Evolutionary conservation across 2,329 filamentous ascomycete genomes (phyloP).

Genomic region (Davidsoniella australis): DNA sequence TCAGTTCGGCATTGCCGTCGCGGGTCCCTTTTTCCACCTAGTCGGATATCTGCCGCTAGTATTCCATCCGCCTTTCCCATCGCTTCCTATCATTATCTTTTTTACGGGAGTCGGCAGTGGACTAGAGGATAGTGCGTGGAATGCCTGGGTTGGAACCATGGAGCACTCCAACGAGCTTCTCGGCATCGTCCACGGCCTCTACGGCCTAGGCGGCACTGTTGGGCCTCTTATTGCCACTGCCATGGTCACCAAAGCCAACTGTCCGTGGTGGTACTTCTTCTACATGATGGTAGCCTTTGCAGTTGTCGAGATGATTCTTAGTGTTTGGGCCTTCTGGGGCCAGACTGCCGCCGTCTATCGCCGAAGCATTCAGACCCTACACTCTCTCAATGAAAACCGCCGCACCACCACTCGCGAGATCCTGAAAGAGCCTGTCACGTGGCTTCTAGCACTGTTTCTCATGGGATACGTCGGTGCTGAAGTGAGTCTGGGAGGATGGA

Average conservation of each 20-base stretch:
- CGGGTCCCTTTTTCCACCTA: constrained; percentile 46
- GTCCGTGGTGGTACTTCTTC: constrained; percentile 59
- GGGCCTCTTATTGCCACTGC: constrained; percentile 54
- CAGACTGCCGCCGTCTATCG: constrained; percentile 42
- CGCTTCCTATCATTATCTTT: constrained; percentile 46
- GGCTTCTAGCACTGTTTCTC: constrained; percentile 58
- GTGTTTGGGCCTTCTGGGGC: constrained; percentile 42
- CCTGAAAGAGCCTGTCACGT: constrained; percentile 41
- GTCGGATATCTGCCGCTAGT: constrained; percentile 47
- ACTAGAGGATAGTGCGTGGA: constrained; percentile 42
- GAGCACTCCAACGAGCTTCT: constrained; percentile 54
- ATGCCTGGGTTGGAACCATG: constrained; percentile 53
- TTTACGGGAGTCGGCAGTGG: constrained; percentile 58
- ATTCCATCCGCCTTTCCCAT: constrained; percentile 52
- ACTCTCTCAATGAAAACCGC: constrained; percentile 19
- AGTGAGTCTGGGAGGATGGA: constrained; percentile 59
- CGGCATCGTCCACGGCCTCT: constrained; percentile 55
- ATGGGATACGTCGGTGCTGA: constrained; percentile 67
- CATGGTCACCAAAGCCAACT: constrained; percentile 45
- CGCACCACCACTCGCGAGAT: constrained; percentile 29
- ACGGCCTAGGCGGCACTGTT: constrained; percentile 54
- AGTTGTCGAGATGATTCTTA: constrained; percentile 35
- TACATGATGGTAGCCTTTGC: constrained; percentile 52
- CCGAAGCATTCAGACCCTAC: constrained; percentile 17
- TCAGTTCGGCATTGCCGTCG: constrained; percentile 52